phyloP scores from a whole-genome alignment of 805 yeast genomes.

The Kazachstania martiniae region DNA sequence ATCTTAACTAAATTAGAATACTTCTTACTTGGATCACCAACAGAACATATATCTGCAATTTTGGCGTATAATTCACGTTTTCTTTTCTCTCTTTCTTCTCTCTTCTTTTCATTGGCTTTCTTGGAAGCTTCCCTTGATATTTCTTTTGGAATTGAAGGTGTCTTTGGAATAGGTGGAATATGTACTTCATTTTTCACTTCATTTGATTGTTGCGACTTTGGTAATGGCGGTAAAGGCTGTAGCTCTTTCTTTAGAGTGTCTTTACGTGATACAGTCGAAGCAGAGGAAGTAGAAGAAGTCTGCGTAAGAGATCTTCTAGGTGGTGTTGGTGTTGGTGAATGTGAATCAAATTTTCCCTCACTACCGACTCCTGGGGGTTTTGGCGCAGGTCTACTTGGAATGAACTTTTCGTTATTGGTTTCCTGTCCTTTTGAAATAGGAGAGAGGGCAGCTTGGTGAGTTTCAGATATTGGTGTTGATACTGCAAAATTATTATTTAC shows the following conservation, averaged over 20 bases:
- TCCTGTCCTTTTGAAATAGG: background rate
- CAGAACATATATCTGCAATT: conserved; percentile 65
- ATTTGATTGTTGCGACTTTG: conserved; percentile 2
- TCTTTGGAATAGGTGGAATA: conserved; percentile 2
- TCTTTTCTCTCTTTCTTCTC: conserved; percentile 66
- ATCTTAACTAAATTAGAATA: conserved; percentile 68
- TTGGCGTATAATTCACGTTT: conserved; percentile 38
- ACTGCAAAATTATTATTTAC: too few relatives aligned
- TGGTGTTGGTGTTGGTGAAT: background rate
- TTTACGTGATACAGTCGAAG: conserved; percentile 11
- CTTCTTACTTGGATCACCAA: conserved; percentile 68
- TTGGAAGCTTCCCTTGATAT: conserved; percentile 11
- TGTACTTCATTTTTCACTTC: background rate
- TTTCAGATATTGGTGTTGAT: conserved; percentile 2
- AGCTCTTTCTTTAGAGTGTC: conserved; percentile 16
- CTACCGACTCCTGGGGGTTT: conserved; percentile 36
- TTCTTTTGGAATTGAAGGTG: background rate
- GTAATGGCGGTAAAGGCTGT: conserved; percentile 20
- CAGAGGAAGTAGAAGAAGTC: background rate
- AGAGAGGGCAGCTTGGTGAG: too few relatives aligned
- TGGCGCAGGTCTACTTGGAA: conserved; percentile 62
- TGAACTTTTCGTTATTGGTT: conserved; percentile 29
- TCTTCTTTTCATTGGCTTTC: conserved; percentile 42
- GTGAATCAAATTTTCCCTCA: background rate
- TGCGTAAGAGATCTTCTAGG: background rate